Evolutionary conservation across 495 filamentous ascomycete species (phyloP), one percentile per base, ranked within the genome.

Genomic region (Talaromyces wortmannii): DNA sequence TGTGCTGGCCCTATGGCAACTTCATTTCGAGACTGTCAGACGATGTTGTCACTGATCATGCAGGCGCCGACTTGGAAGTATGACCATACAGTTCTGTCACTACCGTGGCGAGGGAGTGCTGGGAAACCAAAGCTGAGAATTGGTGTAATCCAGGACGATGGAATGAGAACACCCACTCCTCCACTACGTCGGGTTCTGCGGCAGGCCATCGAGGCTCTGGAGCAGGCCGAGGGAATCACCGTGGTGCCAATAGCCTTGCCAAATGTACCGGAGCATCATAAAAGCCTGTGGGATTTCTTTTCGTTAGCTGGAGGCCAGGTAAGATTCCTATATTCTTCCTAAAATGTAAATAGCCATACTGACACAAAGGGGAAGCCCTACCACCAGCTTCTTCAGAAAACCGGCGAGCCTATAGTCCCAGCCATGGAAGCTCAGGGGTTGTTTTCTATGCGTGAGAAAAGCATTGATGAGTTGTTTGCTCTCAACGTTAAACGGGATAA

Each of bases 1-100:
- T 73, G 74, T 7, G 67, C 76, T 42, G 83, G 84, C 0, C 83
- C 84, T 2, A 56, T 88, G 18, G 74, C 72, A 29, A 80, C 77
- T 0, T 76, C 70, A 51, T 66, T 86, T 5, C 74, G 68, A 36
- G 84, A 78, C 10, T 60, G 83, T 10, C 74, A 77, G 52, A 71
- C 70, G 0, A 58, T 84, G 40, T 58, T 83, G 23, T 23, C 23
- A 23, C 23, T 23, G 23, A 23, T 23, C 67, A 67, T 55, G 67
- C 63, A 6, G 69, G 79, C 52, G 78, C 82, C 23, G 23, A 40
- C 36, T 0, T 85, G 82, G 81, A 53, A 73, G 12, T 66, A 57
- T 4, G 79, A 85, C 42, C 47, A 56, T 4, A 59, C 50, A 31
- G 45, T 50, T 13, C 13, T 59, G 3, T 57, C 59, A 8, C 50